Evolutionary conservation across 352 stramenopile genomes (phyloP).

Genomic region (Phytophthora pisi): DNA sequence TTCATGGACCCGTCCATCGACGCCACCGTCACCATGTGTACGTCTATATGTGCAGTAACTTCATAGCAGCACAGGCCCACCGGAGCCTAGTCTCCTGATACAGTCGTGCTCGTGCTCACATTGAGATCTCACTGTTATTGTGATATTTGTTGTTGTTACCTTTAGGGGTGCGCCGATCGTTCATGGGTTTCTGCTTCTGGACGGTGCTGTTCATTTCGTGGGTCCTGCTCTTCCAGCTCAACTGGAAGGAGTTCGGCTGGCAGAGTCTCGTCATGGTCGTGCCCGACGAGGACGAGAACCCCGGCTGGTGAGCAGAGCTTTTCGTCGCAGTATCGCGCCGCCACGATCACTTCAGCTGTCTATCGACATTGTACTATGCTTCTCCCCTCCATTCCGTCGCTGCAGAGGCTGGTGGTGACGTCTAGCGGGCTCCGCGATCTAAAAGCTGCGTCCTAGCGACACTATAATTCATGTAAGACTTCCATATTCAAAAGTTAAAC

Average conservation of each 20-base stretch:
- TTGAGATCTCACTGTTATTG: not conserved
- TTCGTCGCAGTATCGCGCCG: not conserved
- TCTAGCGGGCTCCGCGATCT: not conserved
- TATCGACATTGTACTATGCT: slow-evolving; percentile 28
- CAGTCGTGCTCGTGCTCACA: not conserved
- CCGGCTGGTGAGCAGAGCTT: slow-evolving; percentile 57
- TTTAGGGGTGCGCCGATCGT: slow-evolving; percentile 78
- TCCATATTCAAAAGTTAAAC: not conserved
- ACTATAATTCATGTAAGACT: slow-evolving; percentile 15
- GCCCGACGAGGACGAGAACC: slow-evolving; percentile 63
- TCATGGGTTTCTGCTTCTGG: slow-evolving; percentile 71
- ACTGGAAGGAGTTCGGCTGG: slow-evolving; percentile 88
- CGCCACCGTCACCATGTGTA: slow-evolving; percentile 78
- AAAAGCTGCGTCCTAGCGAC: not conserved
- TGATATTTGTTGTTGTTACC: not conserved
- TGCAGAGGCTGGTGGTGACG: slow-evolving; percentile 9
- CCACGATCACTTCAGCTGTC: not conserved
- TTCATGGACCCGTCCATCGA: slow-evolving; percentile 74
- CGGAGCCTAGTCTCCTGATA: not conserved
- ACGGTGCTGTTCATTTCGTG: slow-evolving; percentile 78
- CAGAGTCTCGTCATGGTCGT: slow-evolving; percentile 80
- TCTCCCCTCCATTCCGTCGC: slow-evolving; percentile 9
- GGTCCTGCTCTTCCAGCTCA: slow-evolving; percentile 82
- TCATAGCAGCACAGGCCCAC: not conserved
- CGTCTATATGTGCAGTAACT: slow-evolving; percentile 14